Conservation (phyloP, 352 stramenopile species). For the Blastocystis sp. region DNA sequence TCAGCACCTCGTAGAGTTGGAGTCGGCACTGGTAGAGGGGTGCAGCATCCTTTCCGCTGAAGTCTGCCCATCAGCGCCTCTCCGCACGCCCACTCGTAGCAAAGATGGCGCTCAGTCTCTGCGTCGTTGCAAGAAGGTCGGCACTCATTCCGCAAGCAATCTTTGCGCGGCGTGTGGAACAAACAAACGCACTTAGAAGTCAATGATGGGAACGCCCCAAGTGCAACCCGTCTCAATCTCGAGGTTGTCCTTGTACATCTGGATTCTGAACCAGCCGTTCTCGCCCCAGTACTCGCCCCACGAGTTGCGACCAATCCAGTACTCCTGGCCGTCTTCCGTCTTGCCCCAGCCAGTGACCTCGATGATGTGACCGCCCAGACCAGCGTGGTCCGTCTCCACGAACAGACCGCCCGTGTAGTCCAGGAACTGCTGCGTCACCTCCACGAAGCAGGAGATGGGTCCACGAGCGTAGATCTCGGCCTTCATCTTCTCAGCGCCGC, state of each 20-base stretch:
- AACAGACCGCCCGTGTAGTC: conserved; percentile 80
- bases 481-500: conserved; percentile 83
- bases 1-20: too few species aligned
- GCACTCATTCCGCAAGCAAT: too few species aligned
- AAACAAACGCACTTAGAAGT: conserved; percentile 68
- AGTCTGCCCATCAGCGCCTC: too few species aligned
- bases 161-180: conserved; percentile 1
- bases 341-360: conserved; percentile 83
- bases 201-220: conserved; percentile 80
- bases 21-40: too few species aligned
- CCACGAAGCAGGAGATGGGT: conserved; percentile 82
- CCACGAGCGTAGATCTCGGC: conserved; percentile 85
- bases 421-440: conserved; percentile 81
- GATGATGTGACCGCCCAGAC: conserved; percentile 84
- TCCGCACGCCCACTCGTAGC: too few species aligned
- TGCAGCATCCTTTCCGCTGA: too few species aligned
- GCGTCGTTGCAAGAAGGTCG: too few species aligned
- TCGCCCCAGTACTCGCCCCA: conserved; percentile 87
- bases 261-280: conserved; percentile 85
- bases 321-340: conserved; percentile 82
- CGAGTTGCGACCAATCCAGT: conserved; percentile 86
- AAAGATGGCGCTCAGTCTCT: too few species aligned
- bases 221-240: conserved; percentile 78
- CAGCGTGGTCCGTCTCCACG: conserved; percentile 78
- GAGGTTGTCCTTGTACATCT: conserved; percentile 84